A percentile compares a stretch with the other conserved stretches of the same genome.
Conservation (phyloP, 2,329 filamentous ascomycete genomes). For the Arthrinium puccinioides region DNA sequence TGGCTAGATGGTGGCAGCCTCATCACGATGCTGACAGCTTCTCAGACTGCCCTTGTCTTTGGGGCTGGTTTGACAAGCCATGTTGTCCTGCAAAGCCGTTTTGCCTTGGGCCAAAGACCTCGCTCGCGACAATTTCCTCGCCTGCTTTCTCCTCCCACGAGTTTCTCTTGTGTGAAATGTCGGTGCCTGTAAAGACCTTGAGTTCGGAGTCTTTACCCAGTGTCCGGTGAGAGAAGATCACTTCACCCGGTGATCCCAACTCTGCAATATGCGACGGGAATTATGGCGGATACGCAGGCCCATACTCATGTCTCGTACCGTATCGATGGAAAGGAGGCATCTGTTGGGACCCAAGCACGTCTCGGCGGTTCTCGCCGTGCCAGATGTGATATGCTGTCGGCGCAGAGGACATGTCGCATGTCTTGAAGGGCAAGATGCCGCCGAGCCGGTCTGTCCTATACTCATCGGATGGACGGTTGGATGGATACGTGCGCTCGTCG, state of each 20-base stretch:
- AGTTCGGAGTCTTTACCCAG: not conserved
- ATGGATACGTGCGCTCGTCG: too few relatives aligned
- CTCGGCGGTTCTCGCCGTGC: slow-evolving; percentile 34
- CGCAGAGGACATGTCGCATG: slow-evolving; percentile 32
- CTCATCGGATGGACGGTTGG: too few relatives aligned
- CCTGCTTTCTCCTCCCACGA: too few relatives aligned
- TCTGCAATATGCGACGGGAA: slow-evolving; percentile 10
- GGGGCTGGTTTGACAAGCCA: too few relatives aligned
- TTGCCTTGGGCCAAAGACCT: too few relatives aligned
- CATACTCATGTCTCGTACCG: slow-evolving; percentile 9
- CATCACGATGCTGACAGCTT: too few relatives aligned
- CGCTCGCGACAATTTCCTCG: too few relatives aligned
- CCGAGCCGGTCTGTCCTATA: slow-evolving; percentile 24
- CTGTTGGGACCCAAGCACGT: slow-evolving; percentile 32
- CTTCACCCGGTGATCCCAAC: slow-evolving; percentile 17
- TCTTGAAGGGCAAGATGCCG: slow-evolving; percentile 34
- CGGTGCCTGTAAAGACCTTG: not conserved
- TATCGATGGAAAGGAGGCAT: slow-evolving; percentile 29
- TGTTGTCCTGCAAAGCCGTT: too few relatives aligned
- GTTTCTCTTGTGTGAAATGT: too few relatives aligned
- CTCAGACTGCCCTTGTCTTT: too few relatives aligned
- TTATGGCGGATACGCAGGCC: slow-evolving; percentile 13
- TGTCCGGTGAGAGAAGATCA: slow-evolving; percentile 6
- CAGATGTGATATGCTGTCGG: slow-evolving; percentile 28
- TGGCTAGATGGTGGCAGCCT: too few relatives aligned